phyloP scores from a whole-genome alignment of 139 green algal genomes.

The Chlamydomonas urium region DNA sequence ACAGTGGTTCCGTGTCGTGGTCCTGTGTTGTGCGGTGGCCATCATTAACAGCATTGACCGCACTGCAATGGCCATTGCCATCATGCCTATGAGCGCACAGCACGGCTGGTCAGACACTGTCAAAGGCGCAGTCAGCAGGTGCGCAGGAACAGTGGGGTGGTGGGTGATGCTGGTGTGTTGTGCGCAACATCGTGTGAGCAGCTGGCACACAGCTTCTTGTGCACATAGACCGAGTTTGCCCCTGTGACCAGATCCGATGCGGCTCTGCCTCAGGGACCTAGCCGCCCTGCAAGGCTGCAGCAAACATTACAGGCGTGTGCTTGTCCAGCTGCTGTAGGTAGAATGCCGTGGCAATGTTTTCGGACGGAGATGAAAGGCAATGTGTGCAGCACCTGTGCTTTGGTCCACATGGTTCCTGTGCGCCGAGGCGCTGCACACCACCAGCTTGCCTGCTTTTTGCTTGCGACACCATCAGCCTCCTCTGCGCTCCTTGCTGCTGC shows the following conservation, averaged over 20 bases:
- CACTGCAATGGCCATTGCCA: conserved; percentile 67
- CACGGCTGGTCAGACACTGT: conserved; percentile 63
- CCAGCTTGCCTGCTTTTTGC: background rate
- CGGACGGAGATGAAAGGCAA: background rate
- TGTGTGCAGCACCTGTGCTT: background rate
- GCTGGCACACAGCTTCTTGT: background rate
- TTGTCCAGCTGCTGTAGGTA: background rate
- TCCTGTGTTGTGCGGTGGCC: conserved; percentile 23
- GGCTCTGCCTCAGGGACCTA: too few species aligned
- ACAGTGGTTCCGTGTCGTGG: conserved; percentile 18
- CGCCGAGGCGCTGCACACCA: background rate
- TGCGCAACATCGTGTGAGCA: background rate
- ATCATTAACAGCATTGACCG: conserved; percentile 72
- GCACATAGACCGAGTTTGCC: too few species aligned
- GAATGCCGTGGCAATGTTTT: background rate
- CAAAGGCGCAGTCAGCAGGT: conserved; percentile 69
- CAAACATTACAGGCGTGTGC: background rate
- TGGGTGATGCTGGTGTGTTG: background rate
- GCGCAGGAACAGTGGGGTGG: background rate
- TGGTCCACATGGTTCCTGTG: background rate
- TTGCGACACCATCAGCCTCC: background rate
- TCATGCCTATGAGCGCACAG: conserved; percentile 67
- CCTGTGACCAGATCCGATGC: too few species aligned
- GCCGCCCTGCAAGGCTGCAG: background rate
- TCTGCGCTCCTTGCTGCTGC: background rate